Evolutionary conservation across 139 green algal genomes (phyloP).

Genomic region (Dunaliella primolecta): DNA sequence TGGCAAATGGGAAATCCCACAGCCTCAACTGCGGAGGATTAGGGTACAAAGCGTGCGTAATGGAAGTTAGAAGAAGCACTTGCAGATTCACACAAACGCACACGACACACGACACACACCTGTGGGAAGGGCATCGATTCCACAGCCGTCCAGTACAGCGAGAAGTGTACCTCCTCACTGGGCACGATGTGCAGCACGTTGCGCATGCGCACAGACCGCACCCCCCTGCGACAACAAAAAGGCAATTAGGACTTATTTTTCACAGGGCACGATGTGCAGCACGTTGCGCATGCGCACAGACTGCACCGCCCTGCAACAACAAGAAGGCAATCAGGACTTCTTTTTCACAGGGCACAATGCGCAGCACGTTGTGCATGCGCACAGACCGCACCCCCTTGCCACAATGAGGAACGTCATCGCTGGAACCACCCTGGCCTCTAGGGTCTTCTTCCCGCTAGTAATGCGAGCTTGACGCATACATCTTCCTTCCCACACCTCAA

Average conservation of each 20-base stretch:
- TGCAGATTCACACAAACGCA: not conserved
- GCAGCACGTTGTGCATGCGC: not conserved
- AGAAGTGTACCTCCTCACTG: conserved; percentile 4
- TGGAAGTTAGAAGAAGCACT: not conserved
- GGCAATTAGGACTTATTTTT: not conserved
- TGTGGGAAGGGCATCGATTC: not conserved
- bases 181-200: not conserved
- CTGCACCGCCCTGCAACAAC: conserved; percentile 5
- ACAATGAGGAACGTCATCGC: no score
- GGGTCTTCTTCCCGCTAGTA: no score
- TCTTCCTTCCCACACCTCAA: no score
- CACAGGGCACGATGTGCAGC: not conserved
- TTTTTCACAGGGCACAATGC: not conserved
- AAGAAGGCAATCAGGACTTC: no score
- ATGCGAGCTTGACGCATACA: no score
- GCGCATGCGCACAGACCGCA: not conserved
- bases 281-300: not conserved
- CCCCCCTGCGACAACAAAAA: conserved; percentile 1
- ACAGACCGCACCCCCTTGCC: conserved; percentile 3
- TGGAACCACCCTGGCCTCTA: no score
- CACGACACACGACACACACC: not conserved
- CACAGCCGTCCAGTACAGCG: conserved; percentile 3
- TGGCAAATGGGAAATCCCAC: no score
- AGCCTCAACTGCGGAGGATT: no score
- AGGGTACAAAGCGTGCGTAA: no score